A percentile compares a stretch with the other conserved stretches of the same genome.
These are phyloP conservation scores for Ehretia macrophylla DNA, from an alignment of 257 asterid genomes.

Conservation along the genomic window DNA sequence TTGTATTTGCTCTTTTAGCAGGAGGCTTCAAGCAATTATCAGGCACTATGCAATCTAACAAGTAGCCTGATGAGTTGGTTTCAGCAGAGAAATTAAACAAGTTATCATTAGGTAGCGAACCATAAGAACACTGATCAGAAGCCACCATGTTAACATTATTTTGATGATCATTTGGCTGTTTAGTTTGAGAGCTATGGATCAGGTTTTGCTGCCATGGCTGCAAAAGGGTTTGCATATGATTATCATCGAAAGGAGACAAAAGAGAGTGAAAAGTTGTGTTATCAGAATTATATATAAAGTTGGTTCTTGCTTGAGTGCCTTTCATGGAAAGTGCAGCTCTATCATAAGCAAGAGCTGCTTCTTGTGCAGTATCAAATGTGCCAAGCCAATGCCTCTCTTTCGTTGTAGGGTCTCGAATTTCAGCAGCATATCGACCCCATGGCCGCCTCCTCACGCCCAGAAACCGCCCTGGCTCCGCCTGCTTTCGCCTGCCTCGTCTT, in stretches of 20 bases:
- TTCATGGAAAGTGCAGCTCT: constrained; percentile 91
- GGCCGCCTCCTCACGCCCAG: constrained; percentile 87
- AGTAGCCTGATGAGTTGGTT: constrained; percentile 74
- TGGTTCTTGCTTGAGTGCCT: constrained; percentile 84
- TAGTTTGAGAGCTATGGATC: constrained; percentile 1
- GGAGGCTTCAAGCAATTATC: constrained; percentile 66
- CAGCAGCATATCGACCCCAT: constrained; percentile 98
- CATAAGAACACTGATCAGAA: constrained; percentile 31
- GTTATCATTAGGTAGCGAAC: constrained; percentile 28
- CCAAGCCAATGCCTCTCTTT: constrained; percentile 97
- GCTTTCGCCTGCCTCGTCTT: constrained; percentile 74
- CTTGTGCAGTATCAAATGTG: constrained; percentile 93
- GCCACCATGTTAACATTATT: constrained; percentile 4
- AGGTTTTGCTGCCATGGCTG: constrained; percentile 14
- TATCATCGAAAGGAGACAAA: constrained; percentile 30
- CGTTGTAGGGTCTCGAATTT: constrained; percentile 87
- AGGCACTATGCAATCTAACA: constrained; percentile 78
- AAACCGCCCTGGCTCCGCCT: constrained; percentile 80
- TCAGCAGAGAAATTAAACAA: constrained; percentile 29
- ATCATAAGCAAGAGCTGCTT: constrained; percentile 95
- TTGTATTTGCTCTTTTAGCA: constrained; percentile 7
- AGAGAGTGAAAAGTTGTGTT: constrained; percentile 34
- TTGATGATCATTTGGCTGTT: neutral
- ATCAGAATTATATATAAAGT: constrained; percentile 66
- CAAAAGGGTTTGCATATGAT: constrained; percentile 19